Evolutionary conservation across 2,329 filamentous ascomycete species (phyloP).

Genomic region (Graphiopsis chlorocephala): DNA sequence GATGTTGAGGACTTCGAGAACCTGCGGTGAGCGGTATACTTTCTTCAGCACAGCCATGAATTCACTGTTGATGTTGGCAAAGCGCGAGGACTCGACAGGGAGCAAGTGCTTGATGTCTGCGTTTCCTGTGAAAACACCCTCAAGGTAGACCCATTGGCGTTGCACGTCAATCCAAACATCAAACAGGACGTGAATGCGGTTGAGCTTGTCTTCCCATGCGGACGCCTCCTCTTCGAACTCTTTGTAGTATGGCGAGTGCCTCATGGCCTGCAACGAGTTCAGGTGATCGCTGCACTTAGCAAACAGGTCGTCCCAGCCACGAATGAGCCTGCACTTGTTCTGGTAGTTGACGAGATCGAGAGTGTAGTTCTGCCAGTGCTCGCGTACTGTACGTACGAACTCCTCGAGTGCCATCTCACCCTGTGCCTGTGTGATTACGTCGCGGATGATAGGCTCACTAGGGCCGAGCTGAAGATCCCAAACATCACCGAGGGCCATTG

Average conservation of each 20-base stretch:
- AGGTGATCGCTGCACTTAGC: constrained; percentile 98
- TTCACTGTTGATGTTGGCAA: constrained; percentile 99
- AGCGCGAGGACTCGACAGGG: constrained; percentile 91
- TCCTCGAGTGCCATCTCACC: constrained; percentile 98
- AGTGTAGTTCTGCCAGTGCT: constrained; percentile 94
- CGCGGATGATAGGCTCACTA: constrained; percentile 82
- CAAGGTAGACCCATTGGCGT: constrained; percentile 98
- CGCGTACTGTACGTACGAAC: constrained; percentile 92
- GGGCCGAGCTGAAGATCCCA: constrained; percentile 93
- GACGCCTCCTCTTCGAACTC: constrained; percentile 98
- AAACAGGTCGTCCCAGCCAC: constrained; percentile 96
- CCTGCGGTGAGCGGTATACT: constrained; percentile 92
- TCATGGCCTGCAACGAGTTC: constrained; percentile 97
- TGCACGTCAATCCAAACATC: constrained; percentile 99
- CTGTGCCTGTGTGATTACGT: constrained; percentile 92
- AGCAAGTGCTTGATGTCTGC: constrained; percentile 98
- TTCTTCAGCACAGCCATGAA: constrained; percentile 99
- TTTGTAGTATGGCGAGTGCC: constrained; percentile 98
- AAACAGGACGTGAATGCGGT: constrained; percentile 93
- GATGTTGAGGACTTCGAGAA: constrained; percentile 93
- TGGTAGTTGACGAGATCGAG: constrained; percentile 96
- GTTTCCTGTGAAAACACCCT: constrained; percentile 98
- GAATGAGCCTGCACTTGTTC: constrained; percentile 95
- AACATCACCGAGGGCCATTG: constrained; percentile 95
- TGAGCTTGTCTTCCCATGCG: constrained; percentile 96